Percentiles rank a stretch among this genome's conserved stretches.
These are phyloP conservation scores for Colletotrichum liriopes DNA, from an alignment of 2,329 filamentous ascomycete genomes.

Conservation along the genomic window DNA sequence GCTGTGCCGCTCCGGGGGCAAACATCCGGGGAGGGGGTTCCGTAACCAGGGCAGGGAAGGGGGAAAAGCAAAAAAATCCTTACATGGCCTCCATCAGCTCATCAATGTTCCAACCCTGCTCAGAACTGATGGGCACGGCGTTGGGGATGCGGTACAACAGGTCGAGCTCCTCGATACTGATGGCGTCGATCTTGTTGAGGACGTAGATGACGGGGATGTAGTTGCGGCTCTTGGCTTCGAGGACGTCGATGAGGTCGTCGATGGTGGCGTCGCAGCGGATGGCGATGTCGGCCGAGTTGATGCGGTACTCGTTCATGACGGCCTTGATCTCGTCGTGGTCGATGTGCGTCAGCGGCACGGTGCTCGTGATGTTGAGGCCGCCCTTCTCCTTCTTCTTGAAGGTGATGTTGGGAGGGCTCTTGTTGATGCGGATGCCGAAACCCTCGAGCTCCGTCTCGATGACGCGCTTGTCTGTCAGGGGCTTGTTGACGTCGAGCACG, in stretches of 20 bases:
- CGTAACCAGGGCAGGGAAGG: conserved; percentile 1
- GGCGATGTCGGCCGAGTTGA: conserved; percentile 95
- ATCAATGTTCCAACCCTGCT: conserved; percentile 98
- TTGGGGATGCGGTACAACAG: conserved; percentile 97
- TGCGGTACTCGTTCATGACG: conserved; percentile 97
- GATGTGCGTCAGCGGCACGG: conserved; percentile 91
- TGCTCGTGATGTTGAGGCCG: conserved; percentile 95
- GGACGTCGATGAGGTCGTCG: conserved; percentile 95
- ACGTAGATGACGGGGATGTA: conserved; percentile 99
- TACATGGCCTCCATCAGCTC: conserved; percentile 96
- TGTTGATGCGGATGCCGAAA: conserved; percentile 98
- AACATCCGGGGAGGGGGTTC: conserved; percentile 7
- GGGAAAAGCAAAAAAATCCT: conserved; percentile 46
- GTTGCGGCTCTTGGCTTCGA: conserved; percentile 93
- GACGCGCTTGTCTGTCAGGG: conserved; percentile 94
- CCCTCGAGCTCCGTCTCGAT: conserved; percentile 97
- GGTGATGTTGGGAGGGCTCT: conserved; percentile 96
- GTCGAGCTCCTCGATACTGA: conserved; percentile 97
- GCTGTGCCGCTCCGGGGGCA: conserved; percentile 10
- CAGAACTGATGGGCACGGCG: conserved; percentile 96
- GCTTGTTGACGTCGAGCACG: conserved; percentile 98
- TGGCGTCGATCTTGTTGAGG: conserved; percentile 98
- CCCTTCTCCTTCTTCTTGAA: conserved; percentile 99
- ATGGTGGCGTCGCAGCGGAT: conserved; percentile 98
- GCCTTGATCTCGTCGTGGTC: conserved; percentile 97